Percentiles rank a stretch among this genome's conserved stretches.
Evolutionary conservation across 1,284 basidiomycete genomes (phyloP).

Genomic region (Ganoderma boninense): DNA sequence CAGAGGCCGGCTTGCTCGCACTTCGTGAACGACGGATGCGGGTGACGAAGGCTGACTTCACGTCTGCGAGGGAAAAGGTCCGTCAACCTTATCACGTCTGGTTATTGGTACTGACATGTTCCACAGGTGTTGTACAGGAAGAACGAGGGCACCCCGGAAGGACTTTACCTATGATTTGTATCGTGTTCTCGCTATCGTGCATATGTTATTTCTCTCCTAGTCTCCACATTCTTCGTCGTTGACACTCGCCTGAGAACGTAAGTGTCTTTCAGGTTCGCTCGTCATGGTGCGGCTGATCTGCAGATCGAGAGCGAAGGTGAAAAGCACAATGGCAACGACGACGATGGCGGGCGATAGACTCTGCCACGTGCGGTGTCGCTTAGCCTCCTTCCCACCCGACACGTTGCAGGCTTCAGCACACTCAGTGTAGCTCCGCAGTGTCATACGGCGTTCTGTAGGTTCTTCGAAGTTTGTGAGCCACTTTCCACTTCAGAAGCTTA

Average conservation of each 20-base stretch:
- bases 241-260: not conserved
- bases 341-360: constrained; percentile 15
- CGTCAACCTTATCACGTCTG: constrained; percentile 25
- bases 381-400: not conserved
- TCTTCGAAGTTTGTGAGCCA: not conserved
- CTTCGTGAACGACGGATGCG: constrained; percentile 96
- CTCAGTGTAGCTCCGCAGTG: not conserved
- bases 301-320: not conserved
- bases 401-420: not conserved
- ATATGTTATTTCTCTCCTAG: constrained; percentile 28
- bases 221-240: not conserved
- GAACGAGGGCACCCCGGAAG: constrained; percentile 92
- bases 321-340: too few relatives aligned
- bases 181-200: constrained; percentile 24
- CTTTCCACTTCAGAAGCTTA: not conserved
- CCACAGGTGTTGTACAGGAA: constrained; percentile 87
- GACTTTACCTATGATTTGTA: constrained; percentile 72
- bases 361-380: constrained; percentile 10
- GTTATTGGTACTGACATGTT: constrained; percentile 23
- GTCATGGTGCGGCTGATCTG: not conserved
- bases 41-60: constrained; percentile 93
- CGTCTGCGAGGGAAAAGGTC: constrained; percentile 89
- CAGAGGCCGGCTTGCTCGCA: constrained; percentile 95
- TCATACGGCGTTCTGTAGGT: not conserved
- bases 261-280: not conserved